Conservation (phyloP, 352 stramenopile genomes). For the Phytophthora cactorum region DNA sequence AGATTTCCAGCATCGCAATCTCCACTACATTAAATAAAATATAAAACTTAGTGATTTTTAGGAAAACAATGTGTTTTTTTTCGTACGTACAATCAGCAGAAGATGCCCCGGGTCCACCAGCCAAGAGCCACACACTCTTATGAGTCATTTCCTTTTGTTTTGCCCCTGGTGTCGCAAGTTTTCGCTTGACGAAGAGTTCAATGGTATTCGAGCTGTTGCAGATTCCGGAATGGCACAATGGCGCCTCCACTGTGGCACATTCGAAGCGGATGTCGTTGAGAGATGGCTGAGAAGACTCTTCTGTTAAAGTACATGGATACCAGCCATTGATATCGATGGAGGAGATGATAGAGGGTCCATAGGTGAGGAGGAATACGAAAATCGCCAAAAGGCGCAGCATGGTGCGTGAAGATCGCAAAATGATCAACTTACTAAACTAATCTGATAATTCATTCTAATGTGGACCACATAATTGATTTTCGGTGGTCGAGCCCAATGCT, state of each 20-base stretch:
- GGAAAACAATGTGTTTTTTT: not conserved
- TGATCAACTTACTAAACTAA: not conserved
- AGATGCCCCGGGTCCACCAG: constrained; percentile 50
- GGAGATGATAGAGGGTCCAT: not conserved
- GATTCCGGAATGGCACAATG: constrained; percentile 46
- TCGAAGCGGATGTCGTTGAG: constrained; percentile 40
- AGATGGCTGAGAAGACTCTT: constrained; percentile 1
- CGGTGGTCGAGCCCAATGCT: too few relatives aligned
- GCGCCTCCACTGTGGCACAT: constrained; percentile 44
- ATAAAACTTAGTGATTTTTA: constrained; percentile 1
- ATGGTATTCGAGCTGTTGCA: constrained; percentile 45
- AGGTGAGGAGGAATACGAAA: constrained; percentile 7
- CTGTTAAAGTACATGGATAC: constrained; percentile 48
- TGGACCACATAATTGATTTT: constrained; percentile 5
- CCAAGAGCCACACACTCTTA: constrained; percentile 59
- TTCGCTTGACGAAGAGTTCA: constrained; percentile 57
- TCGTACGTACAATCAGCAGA: constrained; percentile 39
- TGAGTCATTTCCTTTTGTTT: not conserved
- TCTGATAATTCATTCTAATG: not conserved
- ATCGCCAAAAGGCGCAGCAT: constrained; percentile 26
- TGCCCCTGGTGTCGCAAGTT: constrained; percentile 18
- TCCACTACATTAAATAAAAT: constrained; percentile 39
- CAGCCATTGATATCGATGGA: constrained; percentile 46
- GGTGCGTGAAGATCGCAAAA: constrained; percentile 13
- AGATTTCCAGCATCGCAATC: constrained; percentile 42